Percentiles rank a stretch among this genome's conserved stretches.
phyloP scores from a whole-genome alignment of 2,329 filamentous ascomycete genomes.

The Aspergillus ibericus region DNA sequence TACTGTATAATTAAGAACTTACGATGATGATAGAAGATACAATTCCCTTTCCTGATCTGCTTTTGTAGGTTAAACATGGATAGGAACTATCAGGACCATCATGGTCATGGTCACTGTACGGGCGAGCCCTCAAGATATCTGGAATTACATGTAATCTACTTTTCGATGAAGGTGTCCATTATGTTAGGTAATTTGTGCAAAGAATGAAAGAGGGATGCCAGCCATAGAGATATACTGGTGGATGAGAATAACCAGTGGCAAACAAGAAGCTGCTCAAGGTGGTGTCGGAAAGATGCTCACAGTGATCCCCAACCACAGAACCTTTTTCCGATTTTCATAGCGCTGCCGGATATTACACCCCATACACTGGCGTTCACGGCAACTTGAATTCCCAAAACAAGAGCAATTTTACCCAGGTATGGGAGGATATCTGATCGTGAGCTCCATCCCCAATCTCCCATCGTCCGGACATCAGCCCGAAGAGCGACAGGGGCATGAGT shows the following conservation, averaged over 20 bases:
- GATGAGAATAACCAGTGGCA: too few species aligned
- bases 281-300: conserved; percentile 8
- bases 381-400: conserved; percentile 40
- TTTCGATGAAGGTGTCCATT: background rate
- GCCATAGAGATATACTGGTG: background rate
- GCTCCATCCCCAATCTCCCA: conserved; percentile 39
- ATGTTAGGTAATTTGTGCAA: background rate
- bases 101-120: too few species aligned
- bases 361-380: conserved; percentile 40
- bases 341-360: conserved; percentile 38
- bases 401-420: conserved; percentile 38
- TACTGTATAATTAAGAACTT: conserved; percentile 10
- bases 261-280: background rate
- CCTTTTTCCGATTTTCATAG: conserved; percentile 41
- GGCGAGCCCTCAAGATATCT: too few species aligned
- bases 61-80: background rate
- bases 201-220: background rate
- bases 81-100: background rate
- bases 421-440: conserved; percentile 30
- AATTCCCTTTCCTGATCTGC: background rate
- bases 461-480: conserved; percentile 31
- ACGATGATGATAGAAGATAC: conserved; percentile 1
- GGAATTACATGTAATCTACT: too few species aligned
- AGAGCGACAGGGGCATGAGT: conserved; percentile 23
- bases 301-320: conserved; percentile 43